Conservation (phyloP, 2,329 filamentous ascomycete species). For the Colletotrichum cordylinicola region DNA sequence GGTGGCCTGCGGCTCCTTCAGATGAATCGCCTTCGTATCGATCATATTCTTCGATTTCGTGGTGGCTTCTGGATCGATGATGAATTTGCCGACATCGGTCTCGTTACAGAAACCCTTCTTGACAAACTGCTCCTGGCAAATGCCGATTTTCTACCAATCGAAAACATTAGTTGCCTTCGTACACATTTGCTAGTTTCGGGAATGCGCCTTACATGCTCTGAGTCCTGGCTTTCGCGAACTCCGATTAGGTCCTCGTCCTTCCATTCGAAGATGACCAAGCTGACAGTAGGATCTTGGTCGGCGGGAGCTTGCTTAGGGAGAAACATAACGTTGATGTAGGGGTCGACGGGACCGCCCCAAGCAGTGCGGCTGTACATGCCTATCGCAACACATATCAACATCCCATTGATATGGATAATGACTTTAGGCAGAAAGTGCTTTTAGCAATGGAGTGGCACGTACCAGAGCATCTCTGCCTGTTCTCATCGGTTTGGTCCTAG, state of each 20-base stretch:
- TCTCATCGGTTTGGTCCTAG: slow-evolving; percentile 77
- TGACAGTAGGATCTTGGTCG: slow-evolving; percentile 76
- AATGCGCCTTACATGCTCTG: slow-evolving; percentile 53
- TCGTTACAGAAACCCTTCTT: slow-evolving; percentile 74
- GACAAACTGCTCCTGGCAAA: slow-evolving; percentile 79
- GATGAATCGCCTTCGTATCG: slow-evolving; percentile 79
- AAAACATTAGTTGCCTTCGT: slow-evolving; percentile 33
- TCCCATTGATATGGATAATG: not conserved
- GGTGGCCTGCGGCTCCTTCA: slow-evolving; percentile 75
- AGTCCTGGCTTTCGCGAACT: slow-evolving; percentile 60
- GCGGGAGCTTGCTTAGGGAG: slow-evolving; percentile 63
- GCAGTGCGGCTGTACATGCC: slow-evolving; percentile 93
- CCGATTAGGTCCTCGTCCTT: slow-evolving; percentile 83
- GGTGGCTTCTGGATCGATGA: slow-evolving; percentile 78
- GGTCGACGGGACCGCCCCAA: slow-evolving; percentile 88
- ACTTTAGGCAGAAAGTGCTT: not conserved
- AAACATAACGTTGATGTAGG: slow-evolving; percentile 88
- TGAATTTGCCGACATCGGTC: slow-evolving; percentile 83
- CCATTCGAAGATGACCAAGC: slow-evolving; percentile 94
- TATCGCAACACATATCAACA: slow-evolving; percentile 22
- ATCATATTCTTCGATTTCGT: slow-evolving; percentile 75
- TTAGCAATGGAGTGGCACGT: not conserved
- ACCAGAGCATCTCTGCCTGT: slow-evolving; percentile 81
- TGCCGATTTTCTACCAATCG: slow-evolving; percentile 46
- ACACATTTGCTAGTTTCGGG: not conserved